Evolutionary conservation across 495 filamentous ascomycete species (phyloP), one percentile per base, ranked within the genome.

Genomic region (Chaetomidium leptoderma): DNA sequence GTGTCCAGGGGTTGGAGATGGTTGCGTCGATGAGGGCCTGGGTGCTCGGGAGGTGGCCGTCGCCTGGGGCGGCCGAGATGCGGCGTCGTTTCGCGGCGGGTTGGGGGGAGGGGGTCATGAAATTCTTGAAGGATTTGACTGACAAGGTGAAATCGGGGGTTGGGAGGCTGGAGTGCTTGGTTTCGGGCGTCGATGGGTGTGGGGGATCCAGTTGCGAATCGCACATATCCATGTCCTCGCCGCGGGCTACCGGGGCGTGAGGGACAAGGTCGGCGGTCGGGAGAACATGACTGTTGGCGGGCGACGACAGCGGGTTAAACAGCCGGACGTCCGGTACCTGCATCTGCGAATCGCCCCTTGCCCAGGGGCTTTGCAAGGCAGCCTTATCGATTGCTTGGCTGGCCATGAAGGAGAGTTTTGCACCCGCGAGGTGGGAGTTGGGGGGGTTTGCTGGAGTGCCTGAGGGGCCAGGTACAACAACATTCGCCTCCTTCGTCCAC

Each of bases 121-220:
- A 68, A 1, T 65, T 47, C 7, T 51, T 61, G 59, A 70, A 70
- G 29, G 70, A 70, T 46, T 66, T 69, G 44, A 65, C 62, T 0
- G 67, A 69, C 11, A 67, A 29, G 2, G 62, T 64, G 23, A 65
- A 66, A n/a, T 70, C 66, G 3, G 68, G 70, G 0, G 64, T 72
- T 1, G 66, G 68, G 8, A 70, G 59, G 55, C 66, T 58, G 1
- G 67, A 66, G 10, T 37, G 47, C 8, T 58, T 57, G 0, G 60
- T 54, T 7, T 64, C 59, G 0, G 70, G 70, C 0, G 70, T 72
- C 6, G 68, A 67, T 2, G 66, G 66, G 1, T 33, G 59, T 0
- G 16, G 46, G 16, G 42, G 37, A 23, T 29, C n/a, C 0, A 40
- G 16, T 8, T 56, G 55, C 2, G 50, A 42, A 33, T 55, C 21